Evolutionary conservation across 2,329 filamentous ascomycete genomes (phyloP), one percentile per base, ranked within the genome.

Genomic region (Pestalotiopsis sp.): DNA sequence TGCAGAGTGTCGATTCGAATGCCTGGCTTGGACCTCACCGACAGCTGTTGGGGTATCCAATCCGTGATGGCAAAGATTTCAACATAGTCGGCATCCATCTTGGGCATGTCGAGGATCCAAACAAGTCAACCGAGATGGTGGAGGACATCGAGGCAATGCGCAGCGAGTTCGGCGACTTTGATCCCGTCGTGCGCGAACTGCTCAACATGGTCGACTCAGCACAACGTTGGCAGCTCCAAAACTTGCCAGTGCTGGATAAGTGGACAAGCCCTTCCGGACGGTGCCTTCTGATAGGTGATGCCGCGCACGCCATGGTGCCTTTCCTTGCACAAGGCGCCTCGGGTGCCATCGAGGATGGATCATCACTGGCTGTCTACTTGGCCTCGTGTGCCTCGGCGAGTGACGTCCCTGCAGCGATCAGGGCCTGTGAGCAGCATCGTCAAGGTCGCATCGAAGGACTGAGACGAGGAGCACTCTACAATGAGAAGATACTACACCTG

Each of bases 191-290:
- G 17, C 11, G 31, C 4, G 12, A 62, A 39, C n/a, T 62, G 31
- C 59, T 62, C 13, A 39, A n/a, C 27, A 62, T 62, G 59, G 59
- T 62, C 31, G n/a, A 39, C 3, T 62, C 59, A 36, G 59, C 59
- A 11, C 27, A 62, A 27, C 31, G 59, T 12, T 39, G 59, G 59
- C 59, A 62, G 38, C 27, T 62, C 4, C 59, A 62, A 20, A 62
- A 62, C 12, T 20, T 62, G 27, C 59, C 59, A 6, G 12, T 13
- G 20, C 31, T 62, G 59, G 31, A 62, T 11, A 62, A 62, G 20
- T 62, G 59, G 59, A n/a, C 59, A 12, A 36, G 27, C 17, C 31
- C 11, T n/a, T 62, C 27, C 7, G 31, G 14, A 13, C 25, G 31
- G n/a, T 62, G 59, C 4, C 25, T 62, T 36, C 36, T 41, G 27